Conservation (phyloP, 345 rosid genomes). For the Turritis glabra region DNA sequence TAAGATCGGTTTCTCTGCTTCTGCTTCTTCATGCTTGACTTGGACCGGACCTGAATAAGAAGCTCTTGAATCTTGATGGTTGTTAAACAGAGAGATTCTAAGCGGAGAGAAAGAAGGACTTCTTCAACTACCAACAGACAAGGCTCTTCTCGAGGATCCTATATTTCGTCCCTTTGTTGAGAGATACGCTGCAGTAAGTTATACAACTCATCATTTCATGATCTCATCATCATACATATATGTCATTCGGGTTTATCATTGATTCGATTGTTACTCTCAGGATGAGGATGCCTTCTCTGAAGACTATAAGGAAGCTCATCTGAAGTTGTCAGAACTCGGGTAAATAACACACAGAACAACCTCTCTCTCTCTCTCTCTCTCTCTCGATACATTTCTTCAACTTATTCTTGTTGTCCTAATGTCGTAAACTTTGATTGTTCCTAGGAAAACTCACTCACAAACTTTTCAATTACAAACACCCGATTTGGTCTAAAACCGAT, state of each 20-base stretch:
- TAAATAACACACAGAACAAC: slow-evolving; percentile 25
- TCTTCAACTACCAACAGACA: slow-evolving; percentile 73
- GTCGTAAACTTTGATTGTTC: not conserved
- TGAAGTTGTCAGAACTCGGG: slow-evolving; percentile 88
- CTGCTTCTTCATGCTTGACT: not conserved
- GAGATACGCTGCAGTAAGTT: slow-evolving; percentile 70
- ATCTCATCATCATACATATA: not conserved
- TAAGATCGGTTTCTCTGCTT: slow-evolving; percentile 31
- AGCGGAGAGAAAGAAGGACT: slow-evolving; percentile 84
- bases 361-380: too few species aligned
- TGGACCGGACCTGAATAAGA: not conserved
- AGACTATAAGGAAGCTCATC: slow-evolving; percentile 71
- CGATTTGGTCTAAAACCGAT: not conserved
- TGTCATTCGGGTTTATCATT: not conserved
- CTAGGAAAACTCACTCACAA: not conserved
- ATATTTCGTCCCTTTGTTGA: slow-evolving; percentile 68
- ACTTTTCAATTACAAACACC: not conserved
- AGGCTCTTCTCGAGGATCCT: slow-evolving; percentile 79
- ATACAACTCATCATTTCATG: not conserved
- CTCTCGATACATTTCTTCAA: not conserved
- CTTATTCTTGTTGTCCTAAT: not conserved
- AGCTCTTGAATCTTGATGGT: not conserved
- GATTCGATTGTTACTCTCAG: slow-evolving; percentile 34
- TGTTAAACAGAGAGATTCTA: slow-evolving; percentile 62
- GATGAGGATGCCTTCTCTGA: slow-evolving; percentile 82